Evolutionary conservation across 352 stramenopile genomes (phyloP).

Genomic region (Phytophthora rubi): DNA sequence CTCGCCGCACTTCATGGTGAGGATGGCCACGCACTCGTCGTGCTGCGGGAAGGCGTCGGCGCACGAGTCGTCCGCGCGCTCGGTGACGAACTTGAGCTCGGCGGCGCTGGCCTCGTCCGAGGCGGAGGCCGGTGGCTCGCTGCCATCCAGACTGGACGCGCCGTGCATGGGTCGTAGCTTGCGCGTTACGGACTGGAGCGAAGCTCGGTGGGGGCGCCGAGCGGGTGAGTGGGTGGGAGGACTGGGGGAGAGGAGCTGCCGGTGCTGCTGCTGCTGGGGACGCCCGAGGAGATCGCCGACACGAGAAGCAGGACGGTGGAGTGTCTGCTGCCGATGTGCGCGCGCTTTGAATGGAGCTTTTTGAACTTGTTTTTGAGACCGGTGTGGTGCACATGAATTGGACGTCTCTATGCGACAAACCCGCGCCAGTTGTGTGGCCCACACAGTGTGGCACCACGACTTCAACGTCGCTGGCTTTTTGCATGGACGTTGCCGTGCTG

Average conservation of each 20-base stretch:
- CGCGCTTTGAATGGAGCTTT: slow-evolving; percentile 20
- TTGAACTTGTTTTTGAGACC: slow-evolving; percentile 21
- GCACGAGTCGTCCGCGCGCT: slow-evolving; percentile 31
- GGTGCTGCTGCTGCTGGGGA: no score
- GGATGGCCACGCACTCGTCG: slow-evolving; percentile 66
- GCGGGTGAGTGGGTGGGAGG: not conserved
- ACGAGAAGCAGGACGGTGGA: no score
- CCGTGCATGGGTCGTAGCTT: slow-evolving; percentile 35
- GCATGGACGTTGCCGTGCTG: no score
- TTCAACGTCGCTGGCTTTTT: no score
- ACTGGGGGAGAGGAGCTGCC: not conserved
- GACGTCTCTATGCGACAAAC: no score
- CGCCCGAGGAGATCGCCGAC: no score
- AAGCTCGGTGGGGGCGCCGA: slow-evolving; percentile 6
- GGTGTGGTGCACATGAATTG: not conserved
- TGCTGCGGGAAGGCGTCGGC: slow-evolving; percentile 59
- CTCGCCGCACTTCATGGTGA: slow-evolving; percentile 83
- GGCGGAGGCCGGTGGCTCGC: slow-evolving; percentile 16
- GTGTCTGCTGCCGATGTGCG: not conserved
- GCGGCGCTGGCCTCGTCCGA: slow-evolving; percentile 26
- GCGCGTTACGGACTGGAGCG: slow-evolving; percentile 13
- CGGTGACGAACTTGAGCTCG: slow-evolving; percentile 45
- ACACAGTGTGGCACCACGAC: no score
- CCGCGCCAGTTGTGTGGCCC: no score
- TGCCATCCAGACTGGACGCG: slow-evolving; percentile 25